phyloP scores from a whole-genome alignment of 371 early-diverging fungal species.

The Nematocida parisii region DNA sequence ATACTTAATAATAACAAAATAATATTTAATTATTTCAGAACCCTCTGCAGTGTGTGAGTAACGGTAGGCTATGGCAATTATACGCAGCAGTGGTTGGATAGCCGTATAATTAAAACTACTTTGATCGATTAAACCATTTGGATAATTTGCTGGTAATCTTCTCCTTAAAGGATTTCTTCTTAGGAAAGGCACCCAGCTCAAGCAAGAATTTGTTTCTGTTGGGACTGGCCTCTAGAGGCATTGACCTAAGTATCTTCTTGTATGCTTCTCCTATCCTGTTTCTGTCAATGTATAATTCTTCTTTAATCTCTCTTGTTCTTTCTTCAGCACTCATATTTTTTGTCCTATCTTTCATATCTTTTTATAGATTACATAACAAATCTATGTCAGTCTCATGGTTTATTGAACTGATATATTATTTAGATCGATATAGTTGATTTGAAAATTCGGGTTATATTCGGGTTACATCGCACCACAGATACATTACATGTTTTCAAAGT shows the following conservation, averaged over 20 bases:
- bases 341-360: neutral
- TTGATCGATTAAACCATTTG: neutral
- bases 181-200: neutral
- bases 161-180: neutral
- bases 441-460: too few species aligned
- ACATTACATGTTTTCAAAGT: too few species aligned
- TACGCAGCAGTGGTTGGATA: too few species aligned
- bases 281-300: slow-evolving; percentile 1
- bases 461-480: too few species aligned
- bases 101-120: too few species aligned
- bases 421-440: too few species aligned
- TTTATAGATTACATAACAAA: neutral
- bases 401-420: neutral
- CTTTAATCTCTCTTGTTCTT: neutral
- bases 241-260: neutral
- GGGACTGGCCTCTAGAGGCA: neutral
- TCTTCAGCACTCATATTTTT: neutral
- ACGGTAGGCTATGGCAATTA: too few species aligned
- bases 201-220: neutral
- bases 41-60: too few species aligned
- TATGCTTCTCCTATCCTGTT: neutral
- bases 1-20: too few species aligned
- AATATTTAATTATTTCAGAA: too few species aligned
- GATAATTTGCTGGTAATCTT: neutral
- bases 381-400: neutral